These are phyloP conservation scores for Bacidia gigantensis DNA, from an alignment of 495 filamentous ascomycete species.

Conservation along the genomic window DNA sequence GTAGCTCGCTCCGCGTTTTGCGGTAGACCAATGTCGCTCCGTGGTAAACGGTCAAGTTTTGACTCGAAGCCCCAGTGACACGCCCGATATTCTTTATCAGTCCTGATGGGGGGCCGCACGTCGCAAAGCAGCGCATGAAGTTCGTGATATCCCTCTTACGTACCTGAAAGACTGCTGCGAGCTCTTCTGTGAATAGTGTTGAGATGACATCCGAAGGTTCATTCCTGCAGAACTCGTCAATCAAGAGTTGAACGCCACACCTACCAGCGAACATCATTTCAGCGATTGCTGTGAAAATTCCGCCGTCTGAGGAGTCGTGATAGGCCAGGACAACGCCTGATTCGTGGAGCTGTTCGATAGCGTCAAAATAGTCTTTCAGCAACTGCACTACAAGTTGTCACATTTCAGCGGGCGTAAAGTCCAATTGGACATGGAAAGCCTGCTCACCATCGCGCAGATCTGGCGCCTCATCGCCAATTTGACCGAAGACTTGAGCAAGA, in stretches of 20 bases:
- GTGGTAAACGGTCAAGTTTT: slow-evolving; percentile 63
- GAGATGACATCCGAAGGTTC: slow-evolving; percentile 52
- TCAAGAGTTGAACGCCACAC: slow-evolving; percentile 72
- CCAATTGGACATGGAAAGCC: too few species aligned
- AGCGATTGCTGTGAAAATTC: slow-evolving; percentile 76
- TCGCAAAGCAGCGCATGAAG: slow-evolving; percentile 84
- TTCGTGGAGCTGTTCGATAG: slow-evolving; percentile 73
- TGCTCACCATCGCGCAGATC: slow-evolving; percentile 46
- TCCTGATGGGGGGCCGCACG: slow-evolving; percentile 70
- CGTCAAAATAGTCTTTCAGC: slow-evolving; percentile 86
- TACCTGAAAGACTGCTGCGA: slow-evolving; percentile 96
- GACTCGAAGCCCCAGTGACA: slow-evolving; percentile 55
- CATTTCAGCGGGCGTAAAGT: too few species aligned
- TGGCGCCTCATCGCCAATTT: slow-evolving; percentile 70
- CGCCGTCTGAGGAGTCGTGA: slow-evolving; percentile 88
- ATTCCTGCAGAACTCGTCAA: slow-evolving; percentile 53
- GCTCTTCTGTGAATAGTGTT: slow-evolving; percentile 86
- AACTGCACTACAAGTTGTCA: too few species aligned
- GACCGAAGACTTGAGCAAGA: slow-evolving; percentile 80
- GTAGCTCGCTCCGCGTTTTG: slow-evolving; percentile 56
- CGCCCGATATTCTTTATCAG: slow-evolving; percentile 72
- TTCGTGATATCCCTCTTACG: slow-evolving; percentile 47
- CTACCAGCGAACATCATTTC: slow-evolving; percentile 99
- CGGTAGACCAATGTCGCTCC: slow-evolving; percentile 52
- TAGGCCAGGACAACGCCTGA: slow-evolving; percentile 82